Evolutionary conservation across 1,284 basidiomycete species (phyloP).

Genomic region (Moesziomyces parantarcticus): DNA sequence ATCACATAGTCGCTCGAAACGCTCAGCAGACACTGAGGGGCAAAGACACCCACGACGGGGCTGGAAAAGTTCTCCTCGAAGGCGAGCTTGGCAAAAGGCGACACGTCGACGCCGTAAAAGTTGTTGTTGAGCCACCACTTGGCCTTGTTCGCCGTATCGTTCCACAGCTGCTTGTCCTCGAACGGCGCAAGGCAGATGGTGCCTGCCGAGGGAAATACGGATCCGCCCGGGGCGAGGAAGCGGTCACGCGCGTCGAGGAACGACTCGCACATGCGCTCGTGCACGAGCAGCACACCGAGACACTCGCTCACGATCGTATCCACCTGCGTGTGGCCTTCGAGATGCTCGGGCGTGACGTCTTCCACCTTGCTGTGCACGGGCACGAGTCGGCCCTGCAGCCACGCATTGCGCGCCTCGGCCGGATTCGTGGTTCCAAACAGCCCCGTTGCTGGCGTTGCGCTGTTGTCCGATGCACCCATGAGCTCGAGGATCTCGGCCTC

Average conservation of each 20-base stretch:
- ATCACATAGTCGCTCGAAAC: constrained; percentile 54
- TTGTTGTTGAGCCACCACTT: constrained; percentile 55
- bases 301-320: constrained; percentile 73
- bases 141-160: constrained; percentile 70
- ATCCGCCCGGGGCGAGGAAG: constrained; percentile 70
- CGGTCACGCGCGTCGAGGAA: constrained; percentile 70
- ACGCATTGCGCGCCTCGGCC: constrained; percentile 42
- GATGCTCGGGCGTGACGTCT: constrained; percentile 50
- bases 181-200: constrained; percentile 71
- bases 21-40: constrained; percentile 52
- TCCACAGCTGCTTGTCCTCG: constrained; percentile 70
- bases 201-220: constrained; percentile 70
- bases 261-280: constrained; percentile 72
- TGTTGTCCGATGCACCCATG: constrained; percentile 28
- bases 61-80: constrained; percentile 57
- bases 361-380: constrained; percentile 60
- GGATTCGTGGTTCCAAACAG: constrained; percentile 24
- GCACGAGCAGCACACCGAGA: constrained; percentile 71
- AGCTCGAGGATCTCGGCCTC: constrained; percentile 43
- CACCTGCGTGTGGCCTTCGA: constrained; percentile 65
- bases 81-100: constrained; percentile 54
- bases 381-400: constrained; percentile 48
- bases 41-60: constrained; percentile 63
- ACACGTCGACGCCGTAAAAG: constrained; percentile 65
- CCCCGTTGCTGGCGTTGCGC: constrained; percentile 2